phyloP scores from a whole-genome alignment of 805 yeast species.

The Lipomyces spencermartinsiae region DNA sequence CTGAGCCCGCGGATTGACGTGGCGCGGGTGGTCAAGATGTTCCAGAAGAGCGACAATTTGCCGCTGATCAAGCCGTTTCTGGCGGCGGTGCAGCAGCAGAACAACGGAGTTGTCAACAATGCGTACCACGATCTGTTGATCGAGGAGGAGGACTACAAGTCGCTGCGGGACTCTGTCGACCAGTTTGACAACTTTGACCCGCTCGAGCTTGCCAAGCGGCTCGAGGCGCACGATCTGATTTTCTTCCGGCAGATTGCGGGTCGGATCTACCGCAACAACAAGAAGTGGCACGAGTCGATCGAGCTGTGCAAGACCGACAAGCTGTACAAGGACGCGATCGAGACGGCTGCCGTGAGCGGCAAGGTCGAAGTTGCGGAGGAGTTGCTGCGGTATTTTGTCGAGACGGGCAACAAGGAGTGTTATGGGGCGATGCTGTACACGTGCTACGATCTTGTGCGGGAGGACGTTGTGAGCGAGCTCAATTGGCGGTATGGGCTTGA shows the following conservation, averaged over 20 bases:
- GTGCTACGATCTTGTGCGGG: conserved; percentile 78
- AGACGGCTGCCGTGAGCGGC: conserved; percentile 84
- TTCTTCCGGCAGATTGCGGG: conserved; percentile 98
- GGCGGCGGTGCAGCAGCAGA: conserved; percentile 87
- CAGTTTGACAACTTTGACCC: conserved; percentile 91
- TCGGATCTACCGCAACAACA: conserved; percentile 87
- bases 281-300: conserved; percentile 90
- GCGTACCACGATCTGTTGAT: conserved; percentile 95
- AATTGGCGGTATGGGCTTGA: conserved; percentile 87
- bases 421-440: conserved; percentile 87
- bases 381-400: conserved; percentile 87
- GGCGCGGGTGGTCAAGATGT: conserved; percentile 87
- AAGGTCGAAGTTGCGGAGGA: conserved; percentile 86
- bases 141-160: conserved; percentile 95
- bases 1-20: conserved; percentile 90
- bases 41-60: conserved; percentile 92
- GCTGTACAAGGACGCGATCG: conserved; percentile 93
- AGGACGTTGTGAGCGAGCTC: conserved; percentile 85
- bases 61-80: conserved; percentile 96
- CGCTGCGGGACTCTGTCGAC: conserved; percentile 85
- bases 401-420: conserved; percentile 95
- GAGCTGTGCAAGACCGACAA: conserved; percentile 88
- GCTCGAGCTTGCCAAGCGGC: conserved; percentile 86
- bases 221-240: conserved; percentile 87
- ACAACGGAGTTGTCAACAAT: conserved; percentile 86